A percentile compares a stretch with the other conserved stretches of the same genome.
phyloP scores from a whole-genome alignment of 2,329 filamentous ascomycete species.

The Diaporthe aspalathi region DNA sequence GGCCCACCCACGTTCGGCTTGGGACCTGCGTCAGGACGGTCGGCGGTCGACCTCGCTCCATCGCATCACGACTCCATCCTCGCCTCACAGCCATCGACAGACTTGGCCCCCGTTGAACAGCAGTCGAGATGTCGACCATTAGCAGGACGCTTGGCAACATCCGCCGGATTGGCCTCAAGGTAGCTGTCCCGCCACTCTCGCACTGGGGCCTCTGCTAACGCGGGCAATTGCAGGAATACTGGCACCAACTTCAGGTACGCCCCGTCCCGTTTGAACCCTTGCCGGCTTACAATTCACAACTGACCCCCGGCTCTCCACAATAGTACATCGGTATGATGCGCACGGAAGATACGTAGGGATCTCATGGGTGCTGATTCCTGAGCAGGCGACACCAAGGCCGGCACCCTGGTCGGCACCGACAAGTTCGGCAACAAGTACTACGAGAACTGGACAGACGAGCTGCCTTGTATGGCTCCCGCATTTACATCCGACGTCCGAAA shows the following conservation, averaged over 20 bases:
- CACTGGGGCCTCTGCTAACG: slow-evolving; percentile 50
- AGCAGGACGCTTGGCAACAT: slow-evolving; percentile 87
- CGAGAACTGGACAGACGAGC: slow-evolving; percentile 94
- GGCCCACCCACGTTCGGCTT: slow-evolving; percentile 29
- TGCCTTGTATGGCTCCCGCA: slow-evolving; percentile 76
- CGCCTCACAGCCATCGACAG: slow-evolving; percentile 41
- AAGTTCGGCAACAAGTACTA: slow-evolving; percentile 97
- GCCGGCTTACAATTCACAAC: slow-evolving; percentile 34
- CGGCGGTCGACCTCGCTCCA: slow-evolving; percentile 31
- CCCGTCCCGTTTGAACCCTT: slow-evolving; percentile 43
- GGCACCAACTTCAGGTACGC: slow-evolving; percentile 92
- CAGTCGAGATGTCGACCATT: slow-evolving; percentile 86
- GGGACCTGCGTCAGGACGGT: slow-evolving; percentile 36
- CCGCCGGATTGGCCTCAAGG: slow-evolving; percentile 89
- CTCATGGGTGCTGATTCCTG: slow-evolving; percentile 15
- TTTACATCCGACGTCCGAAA: not conserved
- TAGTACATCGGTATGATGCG: slow-evolving; percentile 66
- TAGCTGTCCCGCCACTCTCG: slow-evolving; percentile 51
- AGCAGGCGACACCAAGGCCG: slow-evolving; percentile 94
- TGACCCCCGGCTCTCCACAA: slow-evolving; percentile 42
- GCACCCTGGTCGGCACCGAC: slow-evolving; percentile 85
- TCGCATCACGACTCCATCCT: slow-evolving; percentile 41
- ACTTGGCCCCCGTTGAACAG: slow-evolving; percentile 48
- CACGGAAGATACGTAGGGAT: not conserved
- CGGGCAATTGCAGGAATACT: slow-evolving; percentile 75